Percentiles rank a stretch among this genome's conserved stretches.
Evolutionary conservation across 1,284 basidiomycete genomes (phyloP).

Genomic region (Trichosporon coremiiforme): DNA sequence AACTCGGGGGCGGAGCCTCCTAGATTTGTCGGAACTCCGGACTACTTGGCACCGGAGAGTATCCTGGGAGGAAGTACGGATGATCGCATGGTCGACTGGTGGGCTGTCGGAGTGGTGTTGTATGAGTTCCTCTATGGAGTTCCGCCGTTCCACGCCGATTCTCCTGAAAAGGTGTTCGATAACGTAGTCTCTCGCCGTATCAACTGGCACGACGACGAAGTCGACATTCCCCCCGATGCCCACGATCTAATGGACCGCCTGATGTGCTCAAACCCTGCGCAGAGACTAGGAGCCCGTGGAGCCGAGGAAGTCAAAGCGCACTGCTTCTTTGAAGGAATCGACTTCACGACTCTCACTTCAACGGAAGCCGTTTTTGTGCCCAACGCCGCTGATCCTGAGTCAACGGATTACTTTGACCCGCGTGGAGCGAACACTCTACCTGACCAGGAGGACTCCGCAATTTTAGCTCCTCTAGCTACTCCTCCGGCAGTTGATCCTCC

Average conservation of each 20-base stretch:
- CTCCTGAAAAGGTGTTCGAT: conserved; percentile 96
- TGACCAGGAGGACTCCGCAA: background rate
- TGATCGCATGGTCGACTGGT: conserved; percentile 95
- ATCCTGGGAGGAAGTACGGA: conserved; percentile 95
- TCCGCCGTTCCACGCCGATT: conserved; percentile 96
- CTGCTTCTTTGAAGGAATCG: conserved; percentile 84
- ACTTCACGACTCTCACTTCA: conserved; percentile 88
- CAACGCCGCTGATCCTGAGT: conserved; percentile 91
- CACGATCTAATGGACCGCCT: conserved; percentile 88
- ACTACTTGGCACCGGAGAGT: conserved; percentile 94
- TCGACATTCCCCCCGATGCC: conserved; percentile 84
- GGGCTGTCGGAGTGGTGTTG: conserved; percentile 97
- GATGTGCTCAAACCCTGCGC: conserved; percentile 76
- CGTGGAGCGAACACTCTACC: conserved; percentile 63
- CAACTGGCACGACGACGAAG: conserved; percentile 88
- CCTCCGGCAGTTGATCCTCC: background rate
- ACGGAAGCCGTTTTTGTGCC: conserved; percentile 94
- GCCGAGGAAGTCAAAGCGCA: conserved; percentile 92
- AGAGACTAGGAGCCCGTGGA: conserved; percentile 82
- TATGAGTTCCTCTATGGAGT: conserved; percentile 98
- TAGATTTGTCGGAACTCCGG: conserved; percentile 94
- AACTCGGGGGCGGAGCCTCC: conserved; percentile 63
- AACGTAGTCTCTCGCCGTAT: conserved; percentile 96
- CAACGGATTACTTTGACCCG: conserved; percentile 98
- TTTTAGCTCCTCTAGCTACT: background rate